Evolutionary conservation across 2,329 filamentous ascomycete genomes (phyloP), one percentile per base, ranked within the genome.

Genomic region (Fusarium subglutinans): DNA sequence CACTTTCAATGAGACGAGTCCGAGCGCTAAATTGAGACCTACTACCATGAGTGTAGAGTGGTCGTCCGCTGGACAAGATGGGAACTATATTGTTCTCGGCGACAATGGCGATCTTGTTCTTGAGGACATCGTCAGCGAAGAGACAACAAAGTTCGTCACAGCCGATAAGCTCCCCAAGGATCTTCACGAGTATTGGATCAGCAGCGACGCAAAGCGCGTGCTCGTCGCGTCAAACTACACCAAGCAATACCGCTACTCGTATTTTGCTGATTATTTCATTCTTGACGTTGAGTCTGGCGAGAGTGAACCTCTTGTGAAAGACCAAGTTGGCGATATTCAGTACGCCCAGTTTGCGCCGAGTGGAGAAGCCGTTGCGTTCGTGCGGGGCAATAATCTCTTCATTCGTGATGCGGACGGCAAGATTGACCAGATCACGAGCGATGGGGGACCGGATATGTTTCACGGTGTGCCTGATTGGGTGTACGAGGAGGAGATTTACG

Each of bases 391-490:
- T 80, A 87, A 93, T 77, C 80, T 93, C 2, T 93, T 87, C 80
- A 79, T 92, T 60, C 77, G 78, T 35, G 70, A 79, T 4, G 28
- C 10, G 0, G 88, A 86, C 0, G 89, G 89, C 35, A 83, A 85
- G 7, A 82, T 89, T 20, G 85, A 84, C 6, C 89, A 89, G 55
- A 86, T 92, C 69, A 92, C 90, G 18, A 80, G 82, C 1, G 86
- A 92, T 72, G 90, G 90, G 17, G 86, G 89, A 0, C 87, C 89
- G 0, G 89, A 92, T 77, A 81, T 87, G 74, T 93, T 92, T 82
- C 88, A 92, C 67, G 90, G 85, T 9, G 86, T 92, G 2, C 90
- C 90, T 0, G 90, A 92, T 76, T 92, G 96, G 96, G 96, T 98
- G 0, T 97, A 97, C 76, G 94, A 96, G 79, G 86, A 87, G 67